phyloP scores from a whole-genome alignment of 2,329 filamentous ascomycete genomes.

The Ceratocystis lukuohia region DNA sequence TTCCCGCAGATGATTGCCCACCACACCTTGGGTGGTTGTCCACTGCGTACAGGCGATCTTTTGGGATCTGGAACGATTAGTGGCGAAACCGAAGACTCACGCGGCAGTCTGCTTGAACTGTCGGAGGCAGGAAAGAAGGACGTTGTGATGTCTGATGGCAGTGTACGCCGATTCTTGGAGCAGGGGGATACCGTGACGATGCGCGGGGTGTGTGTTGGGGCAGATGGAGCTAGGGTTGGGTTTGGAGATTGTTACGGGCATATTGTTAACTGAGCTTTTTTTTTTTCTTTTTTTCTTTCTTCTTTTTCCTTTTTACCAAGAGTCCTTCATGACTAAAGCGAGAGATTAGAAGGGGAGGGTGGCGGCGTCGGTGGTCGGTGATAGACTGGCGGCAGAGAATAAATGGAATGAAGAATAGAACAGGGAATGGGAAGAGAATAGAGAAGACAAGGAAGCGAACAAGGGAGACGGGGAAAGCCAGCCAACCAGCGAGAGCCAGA shows the following conservation, averaged over 20 bases:
- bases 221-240: slow-evolving; percentile 26
- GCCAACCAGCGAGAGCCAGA: background rate
- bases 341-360: background rate
- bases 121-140: slow-evolving; percentile 34
- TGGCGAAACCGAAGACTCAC: slow-evolving; percentile 29
- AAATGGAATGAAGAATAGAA: too few species aligned
- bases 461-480: background rate
- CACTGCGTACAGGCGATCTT: slow-evolving; percentile 55
- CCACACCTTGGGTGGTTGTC: slow-evolving; percentile 59
- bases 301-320: too few species aligned
- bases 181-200: slow-evolving; percentile 35
- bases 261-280: slow-evolving; percentile 21
- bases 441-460: background rate
- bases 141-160: slow-evolving; percentile 30
- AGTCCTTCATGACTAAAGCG: too few species aligned
- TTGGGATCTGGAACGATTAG: slow-evolving; percentile 41
- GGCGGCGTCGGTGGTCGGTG: background rate
- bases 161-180: slow-evolving; percentile 32
- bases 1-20: slow-evolving; percentile 69
- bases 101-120: slow-evolving; percentile 35
- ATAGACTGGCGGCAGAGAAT: background rate
- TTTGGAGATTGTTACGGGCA: slow-evolving; percentile 33
- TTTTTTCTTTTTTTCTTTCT: too few species aligned
- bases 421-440: too few species aligned
- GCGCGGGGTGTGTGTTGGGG: slow-evolving; percentile 28